Evolutionary conservation across 1,139 yeast species (phyloP).

Genomic region (Magnusiomyces tetraspermus): DNA sequence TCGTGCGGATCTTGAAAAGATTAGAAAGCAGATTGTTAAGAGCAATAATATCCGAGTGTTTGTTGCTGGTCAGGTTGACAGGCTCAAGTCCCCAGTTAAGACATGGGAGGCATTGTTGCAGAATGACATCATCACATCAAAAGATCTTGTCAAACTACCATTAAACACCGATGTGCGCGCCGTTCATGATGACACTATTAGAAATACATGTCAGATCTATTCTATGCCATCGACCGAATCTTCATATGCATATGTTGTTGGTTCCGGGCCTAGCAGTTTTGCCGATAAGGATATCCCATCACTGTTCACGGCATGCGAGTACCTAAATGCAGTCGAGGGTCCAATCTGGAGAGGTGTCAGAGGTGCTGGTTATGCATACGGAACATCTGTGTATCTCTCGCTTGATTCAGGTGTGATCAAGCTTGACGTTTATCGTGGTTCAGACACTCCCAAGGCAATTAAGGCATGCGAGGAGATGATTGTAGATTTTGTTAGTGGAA

Average conservation of each 20-base stretch:
- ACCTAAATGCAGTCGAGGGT: conserved; percentile 83
- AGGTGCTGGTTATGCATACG: conserved; percentile 93
- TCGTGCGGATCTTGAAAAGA: conserved; percentile 44
- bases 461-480: conserved; percentile 58
- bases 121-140: conserved; percentile 11
- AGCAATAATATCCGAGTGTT: conserved; percentile 57
- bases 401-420: conserved; percentile 60
- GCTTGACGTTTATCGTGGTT: conserved; percentile 68
- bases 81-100: conserved; percentile 46
- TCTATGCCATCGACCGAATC: conserved; percentile 85
- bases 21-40: conserved; percentile 50
- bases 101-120: conserved; percentile 43
- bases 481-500: conserved; percentile 49
- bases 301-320: conserved; percentile 64
- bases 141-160: conserved; percentile 34
- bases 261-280: conserved; percentile 58
- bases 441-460: conserved; percentile 71
- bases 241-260: conserved; percentile 54
- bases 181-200: conserved; percentile 45
- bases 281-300: conserved; percentile 59
- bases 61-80: conserved; percentile 57
- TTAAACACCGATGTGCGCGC: conserved; percentile 49
- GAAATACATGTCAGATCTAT: conserved; percentile 51
- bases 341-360: conserved; percentile 96
- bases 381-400: conserved; percentile 54